These are phyloP conservation scores for Mycena vitilis DNA, from an alignment of 768 basidiomycete species.

Conservation along the genomic window DNA sequence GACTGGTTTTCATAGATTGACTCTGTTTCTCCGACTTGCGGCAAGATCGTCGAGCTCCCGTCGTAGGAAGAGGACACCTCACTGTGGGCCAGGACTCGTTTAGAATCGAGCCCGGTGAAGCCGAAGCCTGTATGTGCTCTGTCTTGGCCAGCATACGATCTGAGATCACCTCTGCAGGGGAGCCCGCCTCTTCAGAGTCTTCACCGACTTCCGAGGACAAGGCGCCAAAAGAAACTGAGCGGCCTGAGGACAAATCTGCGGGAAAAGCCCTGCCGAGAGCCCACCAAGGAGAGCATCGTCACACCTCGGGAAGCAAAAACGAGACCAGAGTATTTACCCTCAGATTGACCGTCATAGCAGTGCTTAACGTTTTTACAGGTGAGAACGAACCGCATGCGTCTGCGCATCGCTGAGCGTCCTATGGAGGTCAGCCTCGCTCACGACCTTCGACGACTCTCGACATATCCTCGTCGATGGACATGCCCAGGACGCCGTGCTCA, in stretches of 20 bases:
- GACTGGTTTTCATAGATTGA: constrained; percentile 75
- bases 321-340: constrained; percentile 82
- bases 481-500: constrained; percentile 90
- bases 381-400: constrained; percentile 99
- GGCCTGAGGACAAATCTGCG: constrained; percentile 54
- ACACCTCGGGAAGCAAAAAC: constrained; percentile 66
- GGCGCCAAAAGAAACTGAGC: constrained; percentile 53
- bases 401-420: constrained; percentile 95
- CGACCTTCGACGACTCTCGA: constrained; percentile 99
- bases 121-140: constrained; percentile 54
- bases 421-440: constrained; percentile 98
- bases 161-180: constrained; percentile 29
- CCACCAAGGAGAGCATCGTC: constrained; percentile 29
- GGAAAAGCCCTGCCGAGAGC: constrained; percentile 49
- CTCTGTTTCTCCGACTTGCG: constrained; percentile 88
- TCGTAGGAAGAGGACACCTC: constrained; percentile 93
- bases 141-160: not conserved
- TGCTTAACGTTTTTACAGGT: constrained; percentile 60
- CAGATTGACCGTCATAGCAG: not conserved
- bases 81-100: constrained; percentile 95
- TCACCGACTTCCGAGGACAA: constrained; percentile 46
- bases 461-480: constrained; percentile 94
- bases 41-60: constrained; percentile 87
- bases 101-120: constrained; percentile 87
- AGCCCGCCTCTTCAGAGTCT: constrained; percentile 38